Percentiles rank a stretch among this genome's conserved stretches.
Evolutionary conservation across 2,329 filamentous ascomycete species (phyloP).

Genomic region (Leptographium radiaticola): DNA sequence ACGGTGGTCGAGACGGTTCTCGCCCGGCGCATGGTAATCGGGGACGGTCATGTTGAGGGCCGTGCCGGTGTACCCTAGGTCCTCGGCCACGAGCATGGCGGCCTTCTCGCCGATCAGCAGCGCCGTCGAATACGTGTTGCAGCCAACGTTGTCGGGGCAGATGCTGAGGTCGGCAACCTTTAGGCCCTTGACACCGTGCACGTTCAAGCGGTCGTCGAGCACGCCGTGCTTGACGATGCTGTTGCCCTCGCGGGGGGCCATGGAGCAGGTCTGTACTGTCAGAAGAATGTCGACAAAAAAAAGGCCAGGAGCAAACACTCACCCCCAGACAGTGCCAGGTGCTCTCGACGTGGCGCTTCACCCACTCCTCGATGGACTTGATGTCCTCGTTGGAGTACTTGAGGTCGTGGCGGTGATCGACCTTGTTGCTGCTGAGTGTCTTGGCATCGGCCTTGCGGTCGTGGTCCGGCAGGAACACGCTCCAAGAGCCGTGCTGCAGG

Average conservation of each 20-base stretch:
- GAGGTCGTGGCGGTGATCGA: constrained; percentile 47
- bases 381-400: constrained; percentile 53
- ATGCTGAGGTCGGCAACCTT: constrained; percentile 67
- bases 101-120: constrained; percentile 67
- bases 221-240: constrained; percentile 71
- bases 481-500: constrained; percentile 65
- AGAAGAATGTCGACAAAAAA: not conserved
- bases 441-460: constrained; percentile 33
- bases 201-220: constrained; percentile 63
- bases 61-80: constrained; percentile 58
- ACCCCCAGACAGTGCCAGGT: constrained; percentile 53
- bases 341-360: constrained; percentile 61
- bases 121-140: constrained; percentile 56
- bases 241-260: constrained; percentile 65
- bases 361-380: constrained; percentile 54
- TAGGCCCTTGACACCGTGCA: constrained; percentile 62
- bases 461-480: constrained; percentile 39
- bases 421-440: constrained; percentile 50
- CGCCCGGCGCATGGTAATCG: constrained; percentile 44
- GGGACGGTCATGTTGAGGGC: constrained; percentile 69
- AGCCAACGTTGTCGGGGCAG: constrained; percentile 67
- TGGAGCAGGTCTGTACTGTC: constrained; percentile 46
- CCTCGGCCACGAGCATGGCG: constrained; percentile 56
- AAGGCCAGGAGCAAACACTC: not conserved
- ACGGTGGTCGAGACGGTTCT: constrained; percentile 25